These are phyloP conservation scores for Lepidium africanum DNA, from an alignment of 345 rosid species.

Conservation along the genomic window DNA sequence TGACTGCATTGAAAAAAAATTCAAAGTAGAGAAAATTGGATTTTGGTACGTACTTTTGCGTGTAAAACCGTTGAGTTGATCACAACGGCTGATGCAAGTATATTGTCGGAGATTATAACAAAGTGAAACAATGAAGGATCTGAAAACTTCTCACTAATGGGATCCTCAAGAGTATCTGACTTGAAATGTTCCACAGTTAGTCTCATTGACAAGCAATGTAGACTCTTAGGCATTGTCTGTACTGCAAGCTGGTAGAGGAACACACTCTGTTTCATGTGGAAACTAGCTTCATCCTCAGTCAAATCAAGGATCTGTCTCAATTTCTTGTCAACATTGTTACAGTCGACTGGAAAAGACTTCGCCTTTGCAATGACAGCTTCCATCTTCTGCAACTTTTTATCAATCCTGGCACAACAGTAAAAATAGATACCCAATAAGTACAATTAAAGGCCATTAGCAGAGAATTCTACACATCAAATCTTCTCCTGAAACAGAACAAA, in stretches of 20 bases:
- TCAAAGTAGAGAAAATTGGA: constrained; percentile 6
- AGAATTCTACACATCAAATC: background rate
- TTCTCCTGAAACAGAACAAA: background rate
- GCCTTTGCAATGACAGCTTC: constrained; percentile 65
- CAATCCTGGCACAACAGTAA: constrained; percentile 44
- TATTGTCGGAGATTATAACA: constrained; percentile 70
- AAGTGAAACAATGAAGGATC: constrained; percentile 67
- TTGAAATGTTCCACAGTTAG: constrained; percentile 81
- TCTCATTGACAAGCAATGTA: constrained; percentile 85
- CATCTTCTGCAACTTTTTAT: constrained; percentile 55
- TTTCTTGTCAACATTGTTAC: constrained; percentile 89
- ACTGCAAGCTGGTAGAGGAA: constrained; percentile 78
- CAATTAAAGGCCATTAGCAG: background rate
- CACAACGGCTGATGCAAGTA: constrained; percentile 85
- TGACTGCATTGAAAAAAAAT: background rate
- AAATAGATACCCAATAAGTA: constrained; percentile 4
- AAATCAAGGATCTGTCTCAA: constrained; percentile 82
- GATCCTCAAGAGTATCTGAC: constrained; percentile 37
- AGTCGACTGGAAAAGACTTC: constrained; percentile 60
- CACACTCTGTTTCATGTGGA: constrained; percentile 77
- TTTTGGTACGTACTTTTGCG: constrained; percentile 46
- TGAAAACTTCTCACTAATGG: constrained; percentile 40
- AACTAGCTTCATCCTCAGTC: constrained; percentile 88
- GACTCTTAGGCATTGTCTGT: constrained; percentile 94
- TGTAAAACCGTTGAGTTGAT: constrained; percentile 74